Evolutionary conservation across 805 yeast species (phyloP).

Genomic region (Metschnikowia santaceciliae): DNA sequence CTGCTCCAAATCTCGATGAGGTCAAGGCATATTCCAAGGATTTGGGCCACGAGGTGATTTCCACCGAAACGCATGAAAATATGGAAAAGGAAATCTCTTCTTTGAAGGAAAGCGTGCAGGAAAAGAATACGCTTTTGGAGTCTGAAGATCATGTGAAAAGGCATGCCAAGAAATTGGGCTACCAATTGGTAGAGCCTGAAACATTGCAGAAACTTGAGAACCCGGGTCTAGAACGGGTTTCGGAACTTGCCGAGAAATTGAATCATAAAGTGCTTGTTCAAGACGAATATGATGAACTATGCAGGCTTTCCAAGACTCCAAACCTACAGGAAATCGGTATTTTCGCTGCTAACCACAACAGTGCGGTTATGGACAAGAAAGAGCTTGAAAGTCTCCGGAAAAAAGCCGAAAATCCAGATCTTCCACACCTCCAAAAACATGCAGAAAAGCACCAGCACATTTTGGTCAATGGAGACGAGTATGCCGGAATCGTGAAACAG

Average conservation of each 20-base stretch:
- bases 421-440: conserved; percentile 8
- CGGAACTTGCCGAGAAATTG: conserved; percentile 13
- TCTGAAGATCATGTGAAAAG: conserved; percentile 4
- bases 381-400: conserved; percentile 6
- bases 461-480: conserved; percentile 6
- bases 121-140: conserved; percentile 11
- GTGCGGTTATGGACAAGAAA: conserved; percentile 3
- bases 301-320: conserved; percentile 14
- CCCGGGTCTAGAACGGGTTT: conserved; percentile 1
- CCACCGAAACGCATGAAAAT: conserved; percentile 11
- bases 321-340: conserved; percentile 8
- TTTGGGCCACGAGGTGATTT: not conserved
- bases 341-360: conserved; percentile 8
- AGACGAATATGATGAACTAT: conserved; percentile 6
- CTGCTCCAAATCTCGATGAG: conserved; percentile 8
- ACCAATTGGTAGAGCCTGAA: not conserved
- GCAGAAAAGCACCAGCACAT: conserved; percentile 8
- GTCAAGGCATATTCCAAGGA: conserved; percentile 1
- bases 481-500: conserved; percentile 7
- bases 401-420: conserved; percentile 11
- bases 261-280: conserved; percentile 7
- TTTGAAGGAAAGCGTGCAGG: not conserved
- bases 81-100: not conserved
- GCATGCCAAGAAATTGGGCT: conserved; percentile 2
- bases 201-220: conserved; percentile 14